phyloP scores from a whole-genome alignment of 177 flowering plant species.

The Telopea speciosissima region DNA sequence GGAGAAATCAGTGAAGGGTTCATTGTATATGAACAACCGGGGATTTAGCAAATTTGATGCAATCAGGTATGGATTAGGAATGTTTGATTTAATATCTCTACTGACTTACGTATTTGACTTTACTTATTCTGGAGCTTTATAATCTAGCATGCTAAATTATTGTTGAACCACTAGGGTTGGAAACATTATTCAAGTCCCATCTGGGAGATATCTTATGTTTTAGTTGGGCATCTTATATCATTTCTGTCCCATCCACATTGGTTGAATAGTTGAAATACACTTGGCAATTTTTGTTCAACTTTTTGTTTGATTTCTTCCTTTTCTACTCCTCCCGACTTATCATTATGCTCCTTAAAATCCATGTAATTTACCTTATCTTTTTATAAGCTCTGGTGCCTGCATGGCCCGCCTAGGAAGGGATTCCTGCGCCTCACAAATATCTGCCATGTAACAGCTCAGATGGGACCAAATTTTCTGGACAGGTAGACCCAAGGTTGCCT shows the following conservation, averaged over 20 bases:
- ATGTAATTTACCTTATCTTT: no score
- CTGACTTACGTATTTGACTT: neutral
- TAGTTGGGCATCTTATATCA: neutral
- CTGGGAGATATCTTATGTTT: neutral
- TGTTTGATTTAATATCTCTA: neutral
- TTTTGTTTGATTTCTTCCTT: no score
- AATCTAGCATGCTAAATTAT: neutral
- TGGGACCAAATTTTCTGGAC: no score
- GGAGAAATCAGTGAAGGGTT: conserved; percentile 31
- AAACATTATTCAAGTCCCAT: neutral
- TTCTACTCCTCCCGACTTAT: neutral
- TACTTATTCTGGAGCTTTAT: neutral
- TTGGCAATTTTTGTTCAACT: neutral
- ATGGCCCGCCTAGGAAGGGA: no score
- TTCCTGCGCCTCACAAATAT: no score
- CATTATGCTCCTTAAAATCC: no score
- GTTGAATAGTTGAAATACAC: neutral
- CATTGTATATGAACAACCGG: conserved; percentile 29
- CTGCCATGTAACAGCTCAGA: no score
- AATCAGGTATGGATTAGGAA: conserved; percentile 29
- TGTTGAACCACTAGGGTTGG: neutral
- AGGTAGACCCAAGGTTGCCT: no score
- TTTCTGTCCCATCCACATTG: neutral
- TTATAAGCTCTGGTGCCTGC: no score
- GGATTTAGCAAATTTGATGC: conserved; percentile 71